These are phyloP conservation scores for Pyrenochaeta sp. DNA, from an alignment of 2,329 filamentous ascomycete species.

Conservation along the genomic window DNA sequence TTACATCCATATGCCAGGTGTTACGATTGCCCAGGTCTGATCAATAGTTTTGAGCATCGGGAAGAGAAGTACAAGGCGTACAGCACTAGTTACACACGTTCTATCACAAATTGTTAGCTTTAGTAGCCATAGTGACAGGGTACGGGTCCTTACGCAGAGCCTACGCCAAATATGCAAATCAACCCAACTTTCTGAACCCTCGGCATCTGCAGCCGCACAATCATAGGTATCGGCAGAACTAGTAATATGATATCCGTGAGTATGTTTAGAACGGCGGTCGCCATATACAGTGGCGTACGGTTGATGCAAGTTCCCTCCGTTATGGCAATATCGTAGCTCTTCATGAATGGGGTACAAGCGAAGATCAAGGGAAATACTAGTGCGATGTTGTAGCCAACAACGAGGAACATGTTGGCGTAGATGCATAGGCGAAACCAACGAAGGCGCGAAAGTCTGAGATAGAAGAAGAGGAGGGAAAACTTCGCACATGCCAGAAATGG, in stretches of 20 bases:
- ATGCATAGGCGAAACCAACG: constrained; percentile 20
- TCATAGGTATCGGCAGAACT: constrained; percentile 25
- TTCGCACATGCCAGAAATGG: constrained; percentile 27
- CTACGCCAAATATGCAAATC: constrained; percentile 27
- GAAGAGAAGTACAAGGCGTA: constrained; percentile 13
- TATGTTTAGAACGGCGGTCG: constrained; percentile 30
- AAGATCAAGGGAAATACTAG: constrained; percentile 31
- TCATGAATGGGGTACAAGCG: constrained; percentile 25
- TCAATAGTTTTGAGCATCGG: constrained; percentile 17
- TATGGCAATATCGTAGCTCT: constrained; percentile 26
- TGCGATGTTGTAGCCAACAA: constrained; percentile 26
- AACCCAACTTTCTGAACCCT: constrained; percentile 22
- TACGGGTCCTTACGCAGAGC: constrained; percentile 15
- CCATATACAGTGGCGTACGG: constrained; percentile 26
- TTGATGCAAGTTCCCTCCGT: constrained; percentile 25
- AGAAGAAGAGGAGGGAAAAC: constrained; percentile 30
- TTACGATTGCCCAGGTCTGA: constrained; percentile 22
- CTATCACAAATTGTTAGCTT: neutral
- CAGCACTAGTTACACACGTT: constrained; percentile 15
- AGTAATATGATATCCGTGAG: constrained; percentile 28
- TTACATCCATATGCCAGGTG: constrained; percentile 21
- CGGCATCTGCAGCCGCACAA: constrained; percentile 27
- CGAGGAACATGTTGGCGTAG: constrained; percentile 27
- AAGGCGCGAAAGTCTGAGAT: constrained; percentile 18
- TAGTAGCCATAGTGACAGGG: neutral